A percentile compares a stretch with the other conserved stretches of the same genome.
Evolutionary conservation across 2,329 filamentous ascomycete species (phyloP).

Genomic region (Sporothrix brasiliensis): DNA sequence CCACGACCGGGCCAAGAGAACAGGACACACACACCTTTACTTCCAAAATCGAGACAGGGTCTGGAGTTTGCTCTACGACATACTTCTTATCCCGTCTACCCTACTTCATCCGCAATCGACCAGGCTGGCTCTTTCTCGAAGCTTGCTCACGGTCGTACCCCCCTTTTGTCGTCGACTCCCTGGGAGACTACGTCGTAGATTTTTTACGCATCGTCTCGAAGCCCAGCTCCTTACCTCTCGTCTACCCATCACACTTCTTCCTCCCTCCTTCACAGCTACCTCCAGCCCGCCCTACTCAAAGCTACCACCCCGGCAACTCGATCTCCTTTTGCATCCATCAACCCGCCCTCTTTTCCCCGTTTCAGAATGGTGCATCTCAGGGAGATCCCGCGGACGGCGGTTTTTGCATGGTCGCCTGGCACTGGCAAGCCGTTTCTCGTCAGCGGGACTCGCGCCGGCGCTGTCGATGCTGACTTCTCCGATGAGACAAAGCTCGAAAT

Average conservation of each 20-base stretch:
- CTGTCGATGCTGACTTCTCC: constrained; percentile 95
- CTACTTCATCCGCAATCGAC: background rate
- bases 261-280: background rate
- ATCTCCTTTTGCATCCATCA: constrained; percentile 16
- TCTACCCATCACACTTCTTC: constrained; percentile 10
- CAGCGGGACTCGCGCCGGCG: constrained; percentile 91
- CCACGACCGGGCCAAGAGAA: constrained; percentile 30
- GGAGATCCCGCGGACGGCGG: constrained; percentile 94
- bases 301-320: background rate
- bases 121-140: constrained; percentile 8
- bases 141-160: constrained; percentile 2
- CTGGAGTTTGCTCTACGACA: constrained; percentile 10
- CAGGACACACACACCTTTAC: constrained; percentile 30
- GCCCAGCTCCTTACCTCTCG: constrained; percentile 10
- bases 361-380: constrained; percentile 84
- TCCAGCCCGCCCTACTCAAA: background rate
- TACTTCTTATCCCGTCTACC: background rate
- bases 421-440: constrained; percentile 78
- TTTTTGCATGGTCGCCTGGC: constrained; percentile 94
- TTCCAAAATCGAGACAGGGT: constrained; percentile 9
- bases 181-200: background rate
- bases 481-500: constrained; percentile 95
- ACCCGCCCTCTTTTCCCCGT: background rate
- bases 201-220: background rate
- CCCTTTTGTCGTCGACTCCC: background rate